Evolutionary conservation across 176 grass and related monocot species (phyloP).

Genomic region (Oryza punctata): DNA sequence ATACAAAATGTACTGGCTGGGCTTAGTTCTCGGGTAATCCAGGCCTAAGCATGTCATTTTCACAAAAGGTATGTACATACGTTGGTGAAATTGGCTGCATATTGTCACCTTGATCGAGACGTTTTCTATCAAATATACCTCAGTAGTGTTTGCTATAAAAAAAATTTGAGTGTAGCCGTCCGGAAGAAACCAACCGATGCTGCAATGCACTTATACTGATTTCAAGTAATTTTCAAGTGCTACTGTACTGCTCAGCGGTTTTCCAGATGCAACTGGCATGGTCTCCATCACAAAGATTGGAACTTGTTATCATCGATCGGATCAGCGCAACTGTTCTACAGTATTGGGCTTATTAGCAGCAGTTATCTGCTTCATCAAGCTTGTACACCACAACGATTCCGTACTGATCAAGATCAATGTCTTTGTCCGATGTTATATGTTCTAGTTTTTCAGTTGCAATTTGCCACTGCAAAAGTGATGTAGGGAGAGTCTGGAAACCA

Average conservation of each 20-base stretch:
- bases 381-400: background rate
- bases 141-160: background rate
- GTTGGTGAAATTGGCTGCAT: conserved; percentile 42
- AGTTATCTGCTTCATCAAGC: background rate
- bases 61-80: background rate
- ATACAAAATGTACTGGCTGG: background rate
- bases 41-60: conserved; percentile 16
- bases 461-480: conserved; percentile 11
- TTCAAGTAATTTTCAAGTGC: background rate
- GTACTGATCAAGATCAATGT: background rate
- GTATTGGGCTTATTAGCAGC: background rate
- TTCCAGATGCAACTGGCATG: background rate
- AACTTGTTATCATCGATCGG: no score
- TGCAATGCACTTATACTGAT: background rate
- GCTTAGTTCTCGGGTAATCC: conserved; percentile 15
- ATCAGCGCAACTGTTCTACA: background rate
- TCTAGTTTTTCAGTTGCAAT: conserved; percentile 31
- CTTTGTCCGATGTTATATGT: background rate
- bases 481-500: background rate
- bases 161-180: background rate
- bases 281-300: background rate
- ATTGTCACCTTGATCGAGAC: conserved; percentile 6
- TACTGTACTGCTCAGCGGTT: background rate
- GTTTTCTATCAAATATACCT: background rate
- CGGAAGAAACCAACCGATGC: background rate